Evolutionary conservation across 2,329 filamentous ascomycete genomes (phyloP), one percentile per base, ranked within the genome.

Genomic region (Fusarium zealandicum): DNA sequence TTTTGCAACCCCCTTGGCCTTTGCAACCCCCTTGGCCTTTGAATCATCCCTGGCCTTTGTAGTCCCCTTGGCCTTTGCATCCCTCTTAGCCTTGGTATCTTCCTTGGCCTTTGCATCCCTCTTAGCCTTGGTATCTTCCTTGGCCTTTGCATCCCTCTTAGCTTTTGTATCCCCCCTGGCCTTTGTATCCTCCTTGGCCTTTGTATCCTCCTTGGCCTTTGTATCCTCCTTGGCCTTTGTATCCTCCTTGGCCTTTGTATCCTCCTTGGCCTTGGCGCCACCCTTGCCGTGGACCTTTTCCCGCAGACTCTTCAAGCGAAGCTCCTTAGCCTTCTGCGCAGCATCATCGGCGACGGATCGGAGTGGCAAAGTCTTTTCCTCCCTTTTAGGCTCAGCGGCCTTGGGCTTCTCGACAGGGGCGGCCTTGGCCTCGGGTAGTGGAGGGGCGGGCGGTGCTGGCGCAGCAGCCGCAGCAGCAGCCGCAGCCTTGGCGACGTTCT

Each of bases 261-360:
- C 54, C 42, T 55, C 43, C 16, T 41, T 38, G 4, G 37, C 55
- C 38, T 55, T 46, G n/a, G 16, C 18, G 11, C 48, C 66, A 16
- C 72, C 73, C 62, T 80, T 80, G 43, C 80, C 80, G 58, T 84
- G 71, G 5, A 82, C 82, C 71, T 84, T 84, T 49, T 82, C 78
- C 47, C 81, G 76, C 56, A 85, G 70, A 64, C 71, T 76, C 58
- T 83, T 78, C 57, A 85, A 76, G 49, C 79, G 80, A 61, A 81
- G 75, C 63, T 86, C 78, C 74, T 87, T 87, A 42, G 85, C 85
- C 72, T 83, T 87, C 64, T 81, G 75, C 1, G 85, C 86, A 41
- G 82, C 86, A 70, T 92, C 88, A 65, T 90, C 81, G 35, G 84
- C 85, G 43, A 86, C 78, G 65, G 80, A 82, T 59, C 77, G 76